These are phyloP conservation scores for Solanum chiquidenum DNA, from an alignment of 257 asterid species.

Conservation along the genomic window DNA sequence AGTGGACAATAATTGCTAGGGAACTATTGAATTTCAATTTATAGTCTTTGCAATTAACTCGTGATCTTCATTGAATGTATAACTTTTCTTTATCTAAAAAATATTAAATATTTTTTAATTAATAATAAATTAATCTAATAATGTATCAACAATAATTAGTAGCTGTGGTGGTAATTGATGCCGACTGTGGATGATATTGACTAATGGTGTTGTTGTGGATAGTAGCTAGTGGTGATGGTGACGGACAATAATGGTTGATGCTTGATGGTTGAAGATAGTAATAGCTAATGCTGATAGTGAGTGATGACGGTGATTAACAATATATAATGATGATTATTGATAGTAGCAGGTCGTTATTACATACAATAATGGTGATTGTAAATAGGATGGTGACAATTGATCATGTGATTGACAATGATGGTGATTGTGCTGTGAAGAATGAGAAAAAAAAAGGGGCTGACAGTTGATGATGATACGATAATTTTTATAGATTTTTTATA, in stretches of 20 bases:
- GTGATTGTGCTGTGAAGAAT: not conserved
- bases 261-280: not conserved
- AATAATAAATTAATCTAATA: no score
- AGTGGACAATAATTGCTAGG: not conserved
- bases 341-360: not conserved
- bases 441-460: no score
- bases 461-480: not conserved
- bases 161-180: not conserved
- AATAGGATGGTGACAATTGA: not conserved
- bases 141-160: not conserved
- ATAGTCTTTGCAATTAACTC: not conserved
- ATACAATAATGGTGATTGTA: not conserved
- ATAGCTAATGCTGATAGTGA: not conserved
- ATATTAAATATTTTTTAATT: no score
- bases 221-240: not conserved
- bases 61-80: not conserved
- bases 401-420: accelerated
- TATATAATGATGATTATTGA: not conserved
- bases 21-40: not conserved
- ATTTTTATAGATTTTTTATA: not conserved
- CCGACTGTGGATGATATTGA: not conserved
- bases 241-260: not conserved
- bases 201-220: not conserved
- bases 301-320: not conserved
- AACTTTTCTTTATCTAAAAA: not conserved